A percentile compares a stretch with the other conserved stretches of the same genome.
These are phyloP conservation scores for Ceratocystis papillata DNA, from an alignment of 2,329 filamentous ascomycete species.

Conservation along the genomic window DNA sequence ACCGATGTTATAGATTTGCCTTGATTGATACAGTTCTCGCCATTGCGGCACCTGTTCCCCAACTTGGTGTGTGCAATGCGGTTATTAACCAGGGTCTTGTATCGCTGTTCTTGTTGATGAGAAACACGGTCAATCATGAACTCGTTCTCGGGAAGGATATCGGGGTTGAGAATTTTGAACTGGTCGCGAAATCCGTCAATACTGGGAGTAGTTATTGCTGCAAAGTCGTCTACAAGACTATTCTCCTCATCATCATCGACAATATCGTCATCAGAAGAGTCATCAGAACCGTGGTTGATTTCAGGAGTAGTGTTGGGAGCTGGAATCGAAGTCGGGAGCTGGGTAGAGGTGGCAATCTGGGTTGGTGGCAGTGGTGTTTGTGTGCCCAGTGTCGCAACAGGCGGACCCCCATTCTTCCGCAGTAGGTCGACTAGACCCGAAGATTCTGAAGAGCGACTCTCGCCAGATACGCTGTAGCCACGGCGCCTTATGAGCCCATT, in stretches of 20 bases:
- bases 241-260: slow-evolving; percentile 49
- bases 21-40: slow-evolving; percentile 51
- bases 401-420: slow-evolving; percentile 44
- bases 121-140: slow-evolving; percentile 72
- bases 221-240: slow-evolving; percentile 47
- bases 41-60: slow-evolving; percentile 51
- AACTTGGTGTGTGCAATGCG: slow-evolving; percentile 57
- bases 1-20: slow-evolving; percentile 56
- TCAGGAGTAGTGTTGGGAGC: background rate
- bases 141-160: slow-evolving; percentile 43
- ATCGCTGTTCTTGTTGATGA: slow-evolving; percentile 67
- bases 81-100: slow-evolving; percentile 61
- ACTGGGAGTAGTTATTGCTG: slow-evolving; percentile 58
- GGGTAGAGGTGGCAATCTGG: background rate
- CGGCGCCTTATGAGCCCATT: slow-evolving; percentile 37
- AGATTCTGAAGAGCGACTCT: slow-evolving; percentile 34
- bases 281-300: slow-evolving; percentile 29
- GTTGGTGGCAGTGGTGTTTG: background rate
- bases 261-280: slow-evolving; percentile 52
- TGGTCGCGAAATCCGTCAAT: slow-evolving; percentile 67
- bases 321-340: too few species aligned
- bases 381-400: slow-evolving; percentile 38
- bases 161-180: slow-evolving; percentile 62
- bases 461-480: slow-evolving; percentile 45
- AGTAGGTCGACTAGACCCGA: slow-evolving; percentile 41